A percentile compares a stretch with the other conserved stretches of the same genome.
Conservation (phyloP, 2,329 filamentous ascomycete species). For the Colletotrichum viniferum region DNA sequence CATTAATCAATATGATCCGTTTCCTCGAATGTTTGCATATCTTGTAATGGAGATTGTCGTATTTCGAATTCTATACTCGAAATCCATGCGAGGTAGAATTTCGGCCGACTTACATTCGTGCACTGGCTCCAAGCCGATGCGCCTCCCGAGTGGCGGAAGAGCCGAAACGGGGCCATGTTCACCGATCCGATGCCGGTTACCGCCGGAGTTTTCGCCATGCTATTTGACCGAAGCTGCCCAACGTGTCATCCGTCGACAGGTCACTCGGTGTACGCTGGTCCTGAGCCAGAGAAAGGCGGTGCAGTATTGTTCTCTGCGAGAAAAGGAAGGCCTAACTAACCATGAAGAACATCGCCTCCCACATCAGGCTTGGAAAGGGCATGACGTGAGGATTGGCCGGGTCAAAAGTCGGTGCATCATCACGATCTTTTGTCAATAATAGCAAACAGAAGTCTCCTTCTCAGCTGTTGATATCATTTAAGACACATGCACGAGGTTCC, state of each 20-base stretch:
- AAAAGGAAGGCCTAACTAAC: background rate
- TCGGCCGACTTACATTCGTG: background rate
- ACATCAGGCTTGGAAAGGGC: background rate
- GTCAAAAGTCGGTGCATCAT: background rate
- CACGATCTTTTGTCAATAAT: rapidly evolving
- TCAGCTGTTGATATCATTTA: background rate
- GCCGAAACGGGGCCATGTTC: background rate
- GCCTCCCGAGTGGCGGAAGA: background rate
- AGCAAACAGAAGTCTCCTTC: background rate
- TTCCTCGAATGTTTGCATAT: rapidly evolving
- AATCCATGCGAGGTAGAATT: rapidly evolving
- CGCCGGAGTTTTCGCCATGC: background rate
- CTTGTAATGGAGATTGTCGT: rapidly evolving
- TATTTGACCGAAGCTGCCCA: background rate
- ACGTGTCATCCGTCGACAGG: background rate
- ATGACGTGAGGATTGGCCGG: background rate
- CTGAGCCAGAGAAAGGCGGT: background rate
- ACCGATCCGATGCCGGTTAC: background rate
- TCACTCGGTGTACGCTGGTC: background rate
- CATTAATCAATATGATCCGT: background rate
- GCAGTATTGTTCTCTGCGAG: background rate
- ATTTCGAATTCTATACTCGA: background rate
- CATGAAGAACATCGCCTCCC: background rate
- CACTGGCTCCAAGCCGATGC: background rate
- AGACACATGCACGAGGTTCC: background rate